Percentiles rank a stretch among this genome's conserved stretches.
Conservation (phyloP, 2,329 filamentous ascomycete genomes). For the Gyromitra esculenta region DNA sequence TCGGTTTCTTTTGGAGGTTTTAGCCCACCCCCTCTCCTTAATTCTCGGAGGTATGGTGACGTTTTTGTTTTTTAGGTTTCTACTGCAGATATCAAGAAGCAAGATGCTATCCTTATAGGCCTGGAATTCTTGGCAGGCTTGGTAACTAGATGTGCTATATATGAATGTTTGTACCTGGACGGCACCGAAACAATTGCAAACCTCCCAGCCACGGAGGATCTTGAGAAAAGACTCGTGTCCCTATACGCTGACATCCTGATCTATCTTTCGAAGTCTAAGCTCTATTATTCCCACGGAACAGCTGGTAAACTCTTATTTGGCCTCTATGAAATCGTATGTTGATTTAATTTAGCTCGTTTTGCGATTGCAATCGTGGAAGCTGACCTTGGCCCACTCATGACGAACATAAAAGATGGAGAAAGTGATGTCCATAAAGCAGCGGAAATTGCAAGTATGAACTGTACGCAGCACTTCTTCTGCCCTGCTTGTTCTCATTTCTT, state of each 20-base stretch:
- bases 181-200: too few species aligned
- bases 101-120: slow-evolving; percentile 16
- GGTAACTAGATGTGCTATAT: slow-evolving; percentile 51
- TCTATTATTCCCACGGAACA: not conserved
- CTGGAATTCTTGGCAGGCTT: slow-evolving; percentile 51
- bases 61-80: not conserved
- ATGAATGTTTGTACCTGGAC: slow-evolving; percentile 50
- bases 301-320: not conserved
- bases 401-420: not conserved
- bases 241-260: slow-evolving; percentile 7
- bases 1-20: slow-evolving; percentile 56
- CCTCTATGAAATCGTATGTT: not conserved
- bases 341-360: not conserved
- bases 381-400: not conserved
- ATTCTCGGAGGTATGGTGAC: not conserved
- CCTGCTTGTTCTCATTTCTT: too few species aligned
- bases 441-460: not conserved
- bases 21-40: not conserved
- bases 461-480: not conserved
- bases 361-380: not conserved
- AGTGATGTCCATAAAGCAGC: not conserved
- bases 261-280: slow-evolving; percentile 3
- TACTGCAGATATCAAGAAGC: slow-evolving; percentile 46
- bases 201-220: not conserved
- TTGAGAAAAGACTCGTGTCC: not conserved